phyloP scores from a whole-genome alignment of 208 protist species.

The Crithidia expoeki region DNA sequence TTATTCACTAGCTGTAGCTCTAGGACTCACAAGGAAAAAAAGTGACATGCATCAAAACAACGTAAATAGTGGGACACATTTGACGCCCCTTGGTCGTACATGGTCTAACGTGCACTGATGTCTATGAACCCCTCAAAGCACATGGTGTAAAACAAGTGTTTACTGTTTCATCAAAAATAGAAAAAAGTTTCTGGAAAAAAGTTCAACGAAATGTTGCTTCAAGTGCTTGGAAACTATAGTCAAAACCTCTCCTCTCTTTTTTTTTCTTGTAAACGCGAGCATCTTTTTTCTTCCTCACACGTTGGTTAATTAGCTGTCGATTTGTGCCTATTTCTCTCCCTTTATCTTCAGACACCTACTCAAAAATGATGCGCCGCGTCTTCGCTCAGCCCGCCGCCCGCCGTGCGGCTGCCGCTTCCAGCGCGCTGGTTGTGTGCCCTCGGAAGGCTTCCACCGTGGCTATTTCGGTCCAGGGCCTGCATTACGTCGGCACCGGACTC shows the following conservation, averaged over 20 bases:
- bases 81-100: too few species aligned
- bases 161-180: too few species aligned
- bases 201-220: too few species aligned
- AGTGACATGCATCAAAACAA: neutral
- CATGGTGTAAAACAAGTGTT: too few species aligned
- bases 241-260: neutral
- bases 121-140: too few species aligned
- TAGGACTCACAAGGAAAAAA: slow-evolving; percentile 16
- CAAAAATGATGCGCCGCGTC: slow-evolving; percentile 88
- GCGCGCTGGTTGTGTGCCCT: slow-evolving; percentile 46
- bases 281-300: neutral
- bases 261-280: too few species aligned
- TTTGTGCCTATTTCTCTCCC: slow-evolving; percentile 5
- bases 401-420: slow-evolving; percentile 44
- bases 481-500: slow-evolving; percentile 92
- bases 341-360: neutral
- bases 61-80: neutral
- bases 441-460: slow-evolving; percentile 85
- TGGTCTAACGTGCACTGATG: too few species aligned
- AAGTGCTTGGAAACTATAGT: too few species aligned
- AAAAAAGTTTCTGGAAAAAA: too few species aligned
- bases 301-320: neutral
- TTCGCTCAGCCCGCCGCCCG: slow-evolving; percentile 63
- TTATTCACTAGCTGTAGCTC: slow-evolving; percentile 17
- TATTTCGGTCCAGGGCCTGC: slow-evolving; percentile 89